Evolutionary conservation across 1,284 basidiomycete genomes (phyloP).

Genomic region (Cerioporus squamosus): DNA sequence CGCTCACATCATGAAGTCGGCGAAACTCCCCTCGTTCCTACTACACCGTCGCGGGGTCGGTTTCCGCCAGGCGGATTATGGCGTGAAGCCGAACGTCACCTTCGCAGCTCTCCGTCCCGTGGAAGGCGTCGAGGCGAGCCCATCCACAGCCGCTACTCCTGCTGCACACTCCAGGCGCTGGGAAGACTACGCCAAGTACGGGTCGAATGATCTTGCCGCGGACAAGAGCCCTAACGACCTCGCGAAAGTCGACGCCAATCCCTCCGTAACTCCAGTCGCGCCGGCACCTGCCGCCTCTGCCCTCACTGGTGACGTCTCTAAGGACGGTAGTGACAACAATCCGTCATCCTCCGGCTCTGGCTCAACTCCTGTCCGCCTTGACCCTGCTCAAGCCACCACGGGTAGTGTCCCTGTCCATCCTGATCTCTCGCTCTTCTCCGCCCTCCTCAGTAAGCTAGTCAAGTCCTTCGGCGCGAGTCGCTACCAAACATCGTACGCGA

Average conservation of each 20-base stretch:
- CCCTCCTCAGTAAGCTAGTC: background rate
- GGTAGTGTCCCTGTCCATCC: slow-evolving; percentile 9
- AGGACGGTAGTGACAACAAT: background rate
- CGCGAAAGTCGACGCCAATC: background rate
- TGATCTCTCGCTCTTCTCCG: background rate
- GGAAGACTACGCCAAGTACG: background rate
- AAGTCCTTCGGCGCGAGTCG: slow-evolving; percentile 8
- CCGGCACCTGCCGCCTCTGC: background rate
- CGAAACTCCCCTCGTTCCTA: background rate
- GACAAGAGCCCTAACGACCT: slow-evolving; percentile 2
- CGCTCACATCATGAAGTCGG: background rate
- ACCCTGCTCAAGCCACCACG: background rate
- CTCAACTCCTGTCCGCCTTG: background rate
- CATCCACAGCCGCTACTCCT: background rate
- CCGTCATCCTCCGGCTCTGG: background rate
- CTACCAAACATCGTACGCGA: slow-evolving; percentile 4
- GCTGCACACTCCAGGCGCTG: slow-evolving; percentile 2
- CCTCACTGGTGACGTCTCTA: background rate
- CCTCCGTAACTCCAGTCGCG: background rate
- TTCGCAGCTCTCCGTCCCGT: slow-evolving; percentile 4
- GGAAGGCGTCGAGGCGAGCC: slow-evolving; percentile 7
- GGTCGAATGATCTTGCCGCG: slow-evolving; percentile 3
- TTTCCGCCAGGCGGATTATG: slow-evolving; percentile 27
- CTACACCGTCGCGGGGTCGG: slow-evolving; percentile 7
- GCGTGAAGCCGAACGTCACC: slow-evolving; percentile 19